Evolutionary conservation across 140 eudicot genomes (phyloP).

Genomic region (Oenanthe javanica): DNA sequence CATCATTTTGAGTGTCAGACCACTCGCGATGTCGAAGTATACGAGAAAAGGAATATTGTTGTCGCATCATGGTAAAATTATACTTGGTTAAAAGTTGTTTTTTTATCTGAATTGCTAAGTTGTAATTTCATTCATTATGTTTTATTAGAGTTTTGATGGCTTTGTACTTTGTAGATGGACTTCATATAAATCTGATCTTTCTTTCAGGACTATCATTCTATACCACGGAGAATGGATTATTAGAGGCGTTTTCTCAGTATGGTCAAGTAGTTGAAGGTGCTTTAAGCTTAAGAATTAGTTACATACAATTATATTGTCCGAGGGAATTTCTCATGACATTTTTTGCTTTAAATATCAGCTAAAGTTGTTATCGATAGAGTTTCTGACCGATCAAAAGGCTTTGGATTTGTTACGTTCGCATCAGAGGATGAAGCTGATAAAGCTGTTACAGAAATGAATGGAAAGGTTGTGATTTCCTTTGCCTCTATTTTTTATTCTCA

Average conservation of each 20-base stretch:
- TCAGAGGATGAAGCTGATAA: conserved; percentile 78
- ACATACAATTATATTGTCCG: background rate
- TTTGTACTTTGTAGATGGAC: background rate
- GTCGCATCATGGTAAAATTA: background rate
- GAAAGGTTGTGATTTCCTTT: conserved; percentile 40
- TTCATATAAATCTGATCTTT: conserved; percentile 2
- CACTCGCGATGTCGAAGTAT: background rate
- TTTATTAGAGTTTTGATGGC: background rate
- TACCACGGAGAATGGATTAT: conserved; percentile 70
- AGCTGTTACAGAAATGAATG: conserved; percentile 78
- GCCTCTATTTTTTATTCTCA: background rate
- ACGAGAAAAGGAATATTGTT: background rate
- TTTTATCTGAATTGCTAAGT: background rate
- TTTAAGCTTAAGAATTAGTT: background rate
- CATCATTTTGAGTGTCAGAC: background rate
- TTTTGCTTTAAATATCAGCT: conserved; percentile 36
- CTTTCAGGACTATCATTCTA: conserved; percentile 75
- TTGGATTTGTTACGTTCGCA: conserved; percentile 87
- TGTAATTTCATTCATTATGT: background rate
- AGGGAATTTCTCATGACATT: conserved; percentile 6
- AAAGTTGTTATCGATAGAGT: conserved; percentile 65
- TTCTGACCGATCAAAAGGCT: conserved; percentile 79
- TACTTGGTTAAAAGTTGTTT: background rate
- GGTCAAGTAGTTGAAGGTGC: conserved; percentile 93
- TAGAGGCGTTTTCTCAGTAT: conserved; percentile 65